These are phyloP conservation scores for Lentinula novae-zelandiae DNA, from an alignment of 1,284 basidiomycete species.

Conservation along the genomic window DNA sequence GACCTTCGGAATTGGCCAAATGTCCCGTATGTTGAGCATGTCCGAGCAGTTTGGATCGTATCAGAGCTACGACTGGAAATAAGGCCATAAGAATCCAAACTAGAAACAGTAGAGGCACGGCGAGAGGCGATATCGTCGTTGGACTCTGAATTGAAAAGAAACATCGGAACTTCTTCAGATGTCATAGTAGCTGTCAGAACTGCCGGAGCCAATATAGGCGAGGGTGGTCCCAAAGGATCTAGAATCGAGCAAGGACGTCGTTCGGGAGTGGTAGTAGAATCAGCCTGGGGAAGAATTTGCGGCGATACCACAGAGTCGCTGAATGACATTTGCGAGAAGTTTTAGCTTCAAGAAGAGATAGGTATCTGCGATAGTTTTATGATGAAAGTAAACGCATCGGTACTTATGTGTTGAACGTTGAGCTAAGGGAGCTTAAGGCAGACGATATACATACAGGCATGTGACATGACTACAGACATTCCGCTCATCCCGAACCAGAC, in stretches of 20 bases:
- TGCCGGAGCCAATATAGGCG: slow-evolving; percentile 8
- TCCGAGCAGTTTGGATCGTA: slow-evolving; percentile 8
- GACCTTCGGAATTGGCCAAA: slow-evolving; percentile 12
- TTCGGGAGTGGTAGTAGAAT: neutral
- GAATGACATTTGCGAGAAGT: neutral
- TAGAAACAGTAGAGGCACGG: neutral
- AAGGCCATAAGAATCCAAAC: neutral
- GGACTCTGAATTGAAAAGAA: slow-evolving; percentile 8
- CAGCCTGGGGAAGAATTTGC: neutral
- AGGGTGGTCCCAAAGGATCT: slow-evolving; percentile 7
- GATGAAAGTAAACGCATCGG: no score
- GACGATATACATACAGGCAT: no score
- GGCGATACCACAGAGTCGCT: neutral
- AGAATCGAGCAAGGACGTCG: slow-evolving; percentile 10
- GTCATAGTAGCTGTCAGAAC: neutral
- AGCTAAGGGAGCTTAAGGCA: no score
- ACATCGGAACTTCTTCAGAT: slow-evolving; percentile 11
- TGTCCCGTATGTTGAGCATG: slow-evolving; percentile 11
- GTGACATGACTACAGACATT: no score
- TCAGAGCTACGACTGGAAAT: slow-evolving; percentile 8
- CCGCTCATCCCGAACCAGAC: no score
- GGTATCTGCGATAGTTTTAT: no score
- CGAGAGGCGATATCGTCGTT: neutral
- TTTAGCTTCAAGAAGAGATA: no score
- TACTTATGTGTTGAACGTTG: no score